Evolutionary conservation across 495 filamentous ascomycete genomes (phyloP).

Genomic region (Pyronema domesticum): DNA sequence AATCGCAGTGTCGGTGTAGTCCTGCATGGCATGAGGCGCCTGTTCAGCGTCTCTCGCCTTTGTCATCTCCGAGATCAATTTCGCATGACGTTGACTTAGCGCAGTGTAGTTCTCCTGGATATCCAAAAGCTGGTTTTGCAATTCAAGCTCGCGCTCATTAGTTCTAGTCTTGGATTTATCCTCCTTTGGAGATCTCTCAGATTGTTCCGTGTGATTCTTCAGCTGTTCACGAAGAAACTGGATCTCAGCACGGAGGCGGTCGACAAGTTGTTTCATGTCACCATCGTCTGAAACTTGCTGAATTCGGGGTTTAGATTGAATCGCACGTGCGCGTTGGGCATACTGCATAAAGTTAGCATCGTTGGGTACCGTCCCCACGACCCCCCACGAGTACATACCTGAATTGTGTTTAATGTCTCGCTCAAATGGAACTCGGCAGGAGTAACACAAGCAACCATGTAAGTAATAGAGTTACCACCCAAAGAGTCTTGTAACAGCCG

Average conservation of each 20-base stretch:
- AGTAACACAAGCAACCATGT: conserved; percentile 98
- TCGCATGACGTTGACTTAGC: conserved; percentile 79
- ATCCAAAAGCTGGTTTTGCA: conserved; percentile 88
- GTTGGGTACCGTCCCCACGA: not conserved
- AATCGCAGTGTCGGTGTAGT: conserved; percentile 59
- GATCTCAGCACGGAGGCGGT: conserved; percentile 84
- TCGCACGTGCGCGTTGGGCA: conserved; percentile 84
- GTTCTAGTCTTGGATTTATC: conserved; percentile 42
- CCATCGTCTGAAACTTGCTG: conserved; percentile 79
- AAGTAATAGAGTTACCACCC: conserved; percentile 95
- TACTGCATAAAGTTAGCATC: conserved; percentile 36
- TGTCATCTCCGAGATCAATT: conserved; percentile 83
- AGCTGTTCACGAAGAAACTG: conserved; percentile 90
- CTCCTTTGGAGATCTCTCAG: conserved; percentile 36
- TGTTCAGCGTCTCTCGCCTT: conserved; percentile 55
- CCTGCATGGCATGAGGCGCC: conserved; percentile 32
- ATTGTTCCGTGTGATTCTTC: conserved; percentile 46
- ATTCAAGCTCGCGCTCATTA: conserved; percentile 68
- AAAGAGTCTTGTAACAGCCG: conserved; percentile 91
- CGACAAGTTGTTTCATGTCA: conserved; percentile 88
- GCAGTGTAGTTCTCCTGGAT: conserved; percentile 87
- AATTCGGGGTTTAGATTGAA: conserved; percentile 93
- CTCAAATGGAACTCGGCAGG: conserved; percentile 94
- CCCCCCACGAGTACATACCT: conserved; percentile 10
- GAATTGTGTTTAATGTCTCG: conserved; percentile 92